These are phyloP conservation scores for Leccinum boreale DNA, from an alignment of 768 basidiomycete species.

Conservation along the genomic window DNA sequence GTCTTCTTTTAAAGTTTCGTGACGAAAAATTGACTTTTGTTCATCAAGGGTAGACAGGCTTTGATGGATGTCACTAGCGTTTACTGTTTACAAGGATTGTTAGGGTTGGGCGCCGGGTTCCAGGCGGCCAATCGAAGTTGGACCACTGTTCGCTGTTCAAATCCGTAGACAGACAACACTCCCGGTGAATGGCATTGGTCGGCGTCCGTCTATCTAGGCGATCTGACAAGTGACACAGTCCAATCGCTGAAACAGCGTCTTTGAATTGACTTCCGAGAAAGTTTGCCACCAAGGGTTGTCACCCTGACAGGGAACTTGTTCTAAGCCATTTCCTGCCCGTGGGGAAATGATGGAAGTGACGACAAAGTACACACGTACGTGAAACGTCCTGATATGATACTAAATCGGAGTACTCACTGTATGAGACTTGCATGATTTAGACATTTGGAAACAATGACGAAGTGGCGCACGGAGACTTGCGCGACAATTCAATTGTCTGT, in stretches of 20 bases:
- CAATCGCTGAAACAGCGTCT: not conserved
- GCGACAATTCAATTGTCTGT: not conserved
- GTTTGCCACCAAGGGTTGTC: not conserved
- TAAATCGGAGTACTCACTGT: not conserved
- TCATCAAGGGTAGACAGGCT: not conserved
- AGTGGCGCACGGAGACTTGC: not conserved
- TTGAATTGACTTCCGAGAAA: not conserved
- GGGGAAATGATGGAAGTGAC: not conserved
- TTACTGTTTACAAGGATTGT: not conserved
- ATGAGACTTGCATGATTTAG: not conserved
- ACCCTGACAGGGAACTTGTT: not conserved
- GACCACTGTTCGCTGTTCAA: not conserved
- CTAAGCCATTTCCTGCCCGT: not conserved
- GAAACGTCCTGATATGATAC: not conserved
- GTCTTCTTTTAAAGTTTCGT: not conserved
- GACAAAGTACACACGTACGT: not conserved
- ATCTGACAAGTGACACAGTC: not conserved
- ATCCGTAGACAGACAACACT: not conserved
- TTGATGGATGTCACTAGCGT: not conserved
- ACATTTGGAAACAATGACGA: not conserved
- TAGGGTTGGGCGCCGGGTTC: not conserved
- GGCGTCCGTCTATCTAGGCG: not conserved
- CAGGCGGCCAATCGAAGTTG: not conserved
- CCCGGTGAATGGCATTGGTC: not conserved
- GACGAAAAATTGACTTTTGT: not conserved